Percentiles rank a stretch among this genome's conserved stretches.
phyloP scores from a whole-genome alignment of 1,284 basidiomycete species.

The Leccinum solheimii region DNA sequence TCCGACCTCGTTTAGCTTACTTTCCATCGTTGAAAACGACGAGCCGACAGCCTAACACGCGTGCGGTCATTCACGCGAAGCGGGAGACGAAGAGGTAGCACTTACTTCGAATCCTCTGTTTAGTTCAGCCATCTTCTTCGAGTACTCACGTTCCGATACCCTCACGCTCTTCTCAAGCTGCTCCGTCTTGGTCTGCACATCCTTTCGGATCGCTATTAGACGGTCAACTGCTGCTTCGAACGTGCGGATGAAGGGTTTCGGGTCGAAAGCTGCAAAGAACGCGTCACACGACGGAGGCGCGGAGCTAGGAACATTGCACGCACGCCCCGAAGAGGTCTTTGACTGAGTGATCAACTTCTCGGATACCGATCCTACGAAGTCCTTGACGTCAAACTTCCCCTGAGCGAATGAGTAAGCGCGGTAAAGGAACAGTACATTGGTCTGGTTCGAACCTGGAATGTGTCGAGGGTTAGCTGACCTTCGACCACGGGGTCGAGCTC shows the following conservation, averaged over 20 bases:
- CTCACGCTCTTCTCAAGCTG: slow-evolving; percentile 91
- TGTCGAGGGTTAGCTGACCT: slow-evolving; percentile 62
- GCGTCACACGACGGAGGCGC: slow-evolving; percentile 5
- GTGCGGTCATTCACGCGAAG: slow-evolving; percentile 2
- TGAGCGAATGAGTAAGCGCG: slow-evolving; percentile 33
- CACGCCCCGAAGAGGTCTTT: slow-evolving; percentile 80
- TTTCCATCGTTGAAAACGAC: slow-evolving; percentile 85
- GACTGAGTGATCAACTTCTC: slow-evolving; percentile 86
- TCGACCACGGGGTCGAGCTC: slow-evolving; percentile 56
- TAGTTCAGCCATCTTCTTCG: slow-evolving; percentile 89
- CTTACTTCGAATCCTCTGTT: slow-evolving; percentile 90
- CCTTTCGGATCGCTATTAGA: slow-evolving; percentile 81
- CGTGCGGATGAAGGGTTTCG: slow-evolving; percentile 88
- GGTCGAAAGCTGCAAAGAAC: slow-evolving; percentile 76
- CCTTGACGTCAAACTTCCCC: slow-evolving; percentile 91
- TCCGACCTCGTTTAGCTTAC: slow-evolving; percentile 90
- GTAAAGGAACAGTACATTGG: background rate
- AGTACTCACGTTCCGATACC: slow-evolving; percentile 90
- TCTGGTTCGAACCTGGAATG: slow-evolving; percentile 56
- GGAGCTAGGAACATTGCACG: slow-evolving; percentile 36
- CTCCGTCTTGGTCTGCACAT: slow-evolving; percentile 87
- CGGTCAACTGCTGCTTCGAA: slow-evolving; percentile 90
- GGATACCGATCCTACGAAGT: slow-evolving; percentile 83
- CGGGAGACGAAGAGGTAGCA: slow-evolving; percentile 8
- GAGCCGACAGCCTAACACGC: slow-evolving; percentile 69